Evolutionary conservation across 495 filamentous ascomycete species (phyloP), one percentile per base, ranked within the genome.

Genomic region (Pseudoneurospora amorphoporcata): DNA sequence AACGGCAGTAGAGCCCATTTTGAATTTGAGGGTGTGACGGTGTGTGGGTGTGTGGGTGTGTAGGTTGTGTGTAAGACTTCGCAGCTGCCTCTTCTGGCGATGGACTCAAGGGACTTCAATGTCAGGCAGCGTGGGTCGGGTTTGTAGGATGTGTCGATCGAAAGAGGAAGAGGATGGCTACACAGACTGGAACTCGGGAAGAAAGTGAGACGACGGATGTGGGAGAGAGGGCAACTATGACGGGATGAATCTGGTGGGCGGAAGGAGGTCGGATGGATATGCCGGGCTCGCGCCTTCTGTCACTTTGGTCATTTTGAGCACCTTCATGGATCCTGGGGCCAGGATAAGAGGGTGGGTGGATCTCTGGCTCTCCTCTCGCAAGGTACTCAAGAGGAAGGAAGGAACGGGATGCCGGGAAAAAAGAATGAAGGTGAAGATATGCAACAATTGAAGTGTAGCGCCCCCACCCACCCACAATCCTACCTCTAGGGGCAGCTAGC

Each of bases 1-100:
- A 37, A 14, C 6, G 69, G 43, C 9, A 71, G 41, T 42, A 23
- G 61, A 74, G 43, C 74, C 73, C 74, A 77, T 80, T 35, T 19
- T 76, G 10, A 16, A 7, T 41, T 8, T 65, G 69, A 19, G 39
- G 39, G 39, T 16, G n/a, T 29, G 39, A 14, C n/a, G 68, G 69
- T 53, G 10, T 53, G 35, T 6, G 19, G 19, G 43, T 23, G n/a
- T 43, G 40, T 40, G 39, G 17, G 41, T 19, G 42, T n/a, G n/a
- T 12, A 41, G 19, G 45, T 4, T 3, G 14, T 23, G 10, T 29
- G 19, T 53, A 17, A 3, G 14, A 61, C 29, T 5, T 4, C 29
- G 53, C 14, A 61, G 35, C 29, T 61, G 53, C 29, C 29, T 61
- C 6, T 61, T 61, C 29, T 61, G 29, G 53, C 53, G 53, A 17